Evolutionary conservation across 176 grass and related monocot genomes (phyloP).

Genomic region (Dendrocalamus sinicus): DNA sequence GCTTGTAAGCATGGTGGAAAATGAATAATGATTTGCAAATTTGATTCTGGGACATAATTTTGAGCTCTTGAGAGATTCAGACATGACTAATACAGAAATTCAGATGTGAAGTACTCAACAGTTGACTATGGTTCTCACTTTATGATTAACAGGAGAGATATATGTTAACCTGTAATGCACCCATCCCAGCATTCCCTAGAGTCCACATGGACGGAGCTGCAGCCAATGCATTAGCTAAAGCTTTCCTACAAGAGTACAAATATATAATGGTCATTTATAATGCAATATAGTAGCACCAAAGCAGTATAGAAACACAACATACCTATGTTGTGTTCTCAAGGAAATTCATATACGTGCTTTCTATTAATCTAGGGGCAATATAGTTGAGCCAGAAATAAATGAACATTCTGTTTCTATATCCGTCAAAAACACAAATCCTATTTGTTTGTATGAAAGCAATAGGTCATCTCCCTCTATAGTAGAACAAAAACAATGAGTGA

Average conservation of each 20-base stretch:
- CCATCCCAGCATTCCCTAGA: conserved; percentile 96
- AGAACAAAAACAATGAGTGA: not conserved
- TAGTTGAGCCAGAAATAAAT: not conserved
- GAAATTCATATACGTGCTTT: not conserved
- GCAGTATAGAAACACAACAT: not conserved
- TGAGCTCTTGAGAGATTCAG: not conserved
- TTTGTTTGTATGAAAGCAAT: conserved; percentile 4
- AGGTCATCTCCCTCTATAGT: not conserved
- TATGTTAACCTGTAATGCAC: conserved; percentile 79
- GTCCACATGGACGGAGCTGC: conserved; percentile 97
- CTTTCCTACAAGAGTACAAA: conserved; percentile 78
- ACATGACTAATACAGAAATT: not conserved
- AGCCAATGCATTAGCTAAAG: conserved; percentile 92
- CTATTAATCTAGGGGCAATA: not conserved
- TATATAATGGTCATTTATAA: conserved; percentile 10
- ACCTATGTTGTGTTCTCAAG: not conserved
- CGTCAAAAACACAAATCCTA: not conserved
- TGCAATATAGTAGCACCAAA: conserved; percentile 23
- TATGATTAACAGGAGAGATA: conserved; percentile 1
- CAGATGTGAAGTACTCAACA: not conserved
- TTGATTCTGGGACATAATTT: not conserved
- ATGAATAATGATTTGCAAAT: not conserved
- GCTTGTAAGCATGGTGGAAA: conserved; percentile 6
- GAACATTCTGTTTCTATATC: not conserved
- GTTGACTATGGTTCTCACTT: not conserved